Evolutionary conservation across 2,329 filamentous ascomycete genomes (phyloP), one percentile per base, ranked within the genome.

Genomic region (Exophiala spinifera): DNA sequence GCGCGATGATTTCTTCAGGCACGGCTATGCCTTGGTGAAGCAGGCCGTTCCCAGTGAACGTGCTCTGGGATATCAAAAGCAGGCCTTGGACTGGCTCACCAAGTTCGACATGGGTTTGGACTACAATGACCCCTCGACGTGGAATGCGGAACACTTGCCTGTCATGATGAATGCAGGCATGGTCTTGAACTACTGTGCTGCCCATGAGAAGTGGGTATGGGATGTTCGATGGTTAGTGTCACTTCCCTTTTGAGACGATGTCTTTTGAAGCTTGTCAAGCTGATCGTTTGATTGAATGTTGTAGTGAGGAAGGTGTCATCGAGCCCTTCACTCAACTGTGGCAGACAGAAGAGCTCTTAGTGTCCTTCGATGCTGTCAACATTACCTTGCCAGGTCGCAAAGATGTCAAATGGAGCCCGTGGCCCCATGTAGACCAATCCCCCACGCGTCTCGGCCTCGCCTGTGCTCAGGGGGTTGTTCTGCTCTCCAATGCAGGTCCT

Each of bases 371-470:
- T 48, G 58, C 55, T 64, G 67, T 76, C 53, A 76, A 76, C 57
- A 66, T 76, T 36, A 71, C 72, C 0, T 59, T 76, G 14, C 74
- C 74, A 6, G 77, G 77, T 64, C 19, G 47, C 8, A 53, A 53
- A 44, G 23, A 25, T 25, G 23, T 25, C 8, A 25, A 25, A 4
- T 25, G 23, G 23, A 25, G 23, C 23, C 72, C 74, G 1, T 78
- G 75, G 75, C 74, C 74, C 4, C 75, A 77, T 53, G 68, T 69
- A 40, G 75, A 77, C 61, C 73, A 76, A 23, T 39, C 40, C 15
- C 53, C 36, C 3, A 44, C 28, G 10, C 45, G 49, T n/a, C 44
- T 28, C 13, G 55, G 56, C 11, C 17, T 56, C 5, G 39, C 45
- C 19, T 56, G 52, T 39, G 70, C 77, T 0, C 75, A 78, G 31